Evolutionary conservation across 2,329 filamentous ascomycete species (phyloP), one percentile per base, ranked within the genome.

Genomic region (Fusarium avenaceum): DNA sequence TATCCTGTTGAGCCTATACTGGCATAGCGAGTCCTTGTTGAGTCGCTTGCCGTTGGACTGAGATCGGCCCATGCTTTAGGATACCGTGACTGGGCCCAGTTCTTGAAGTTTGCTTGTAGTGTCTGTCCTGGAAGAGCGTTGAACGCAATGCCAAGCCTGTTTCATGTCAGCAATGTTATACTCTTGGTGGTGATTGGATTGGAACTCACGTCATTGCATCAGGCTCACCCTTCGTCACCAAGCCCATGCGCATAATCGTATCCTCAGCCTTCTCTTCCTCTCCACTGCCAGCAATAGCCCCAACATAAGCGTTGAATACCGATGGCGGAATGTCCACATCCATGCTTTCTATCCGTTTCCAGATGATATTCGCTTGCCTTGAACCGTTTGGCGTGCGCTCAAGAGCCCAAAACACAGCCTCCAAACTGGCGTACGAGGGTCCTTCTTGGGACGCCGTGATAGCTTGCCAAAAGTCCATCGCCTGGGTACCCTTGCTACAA

Each of bases 381-480:
- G 90, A 83, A 69, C 90, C 82, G 74, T 83, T 83, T 2, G 86
- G 84, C 62, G 82, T 83, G 63, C 82, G 82, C 76, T 96, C 90
- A 76, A 94, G 95, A 2, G 90, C 87, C 70, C 90, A 89, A 71
- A 99, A 93, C 4, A 94, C 90, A 33, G 96, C 90, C 45, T 90
- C 88, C 38, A 99, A 85, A 64, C 90, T 94, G 63, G 88, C 87
- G 72, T 96, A 93, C 2, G 90, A 91, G 0, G 96, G 96, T 0
- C 96, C 96, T 78, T 98, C 94, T n/a, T 85, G 84, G 0, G 90
- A 93, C 57, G 88, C 86, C n/a, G 90, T 89, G 58, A 99, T 94
- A 47, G 96, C 89, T 55, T 89, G 84, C 93, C 94, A 98, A 75
- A 93, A 93, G 48, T 90, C 88, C 67, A 97, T 82, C 2, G 92